phyloP scores from a whole-genome alignment of 192 early-diverging fungal species.

The Podila clonocystis region DNA sequence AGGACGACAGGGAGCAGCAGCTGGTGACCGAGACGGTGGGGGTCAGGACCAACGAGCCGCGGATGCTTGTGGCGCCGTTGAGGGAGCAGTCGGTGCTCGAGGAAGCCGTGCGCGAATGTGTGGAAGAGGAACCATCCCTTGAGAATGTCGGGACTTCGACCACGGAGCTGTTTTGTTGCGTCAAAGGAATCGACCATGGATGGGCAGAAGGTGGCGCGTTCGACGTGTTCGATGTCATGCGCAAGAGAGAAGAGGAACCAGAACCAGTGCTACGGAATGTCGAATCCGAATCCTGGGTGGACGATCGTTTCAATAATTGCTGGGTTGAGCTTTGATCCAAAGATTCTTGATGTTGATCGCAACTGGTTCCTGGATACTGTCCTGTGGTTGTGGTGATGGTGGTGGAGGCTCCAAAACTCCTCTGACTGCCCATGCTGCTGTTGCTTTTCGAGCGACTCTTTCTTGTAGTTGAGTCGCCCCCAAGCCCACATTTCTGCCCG shows the following conservation, averaged over 20 bases:
- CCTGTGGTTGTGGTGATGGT: neutral
- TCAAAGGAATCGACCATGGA: too few species aligned
- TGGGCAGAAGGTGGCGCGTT: too few species aligned
- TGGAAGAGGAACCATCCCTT: too few species aligned
- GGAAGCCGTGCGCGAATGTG: neutral
- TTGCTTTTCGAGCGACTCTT: conserved; percentile 4
- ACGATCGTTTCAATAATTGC: too few species aligned
- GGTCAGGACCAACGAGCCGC: conserved; percentile 5
- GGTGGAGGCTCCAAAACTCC: neutral
- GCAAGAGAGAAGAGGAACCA: too few species aligned
- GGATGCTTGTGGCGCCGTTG: neutral
- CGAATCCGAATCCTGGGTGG: too few species aligned
- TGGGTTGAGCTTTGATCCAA: too few species aligned
- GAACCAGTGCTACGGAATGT: too few species aligned
- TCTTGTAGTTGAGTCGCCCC: neutral
- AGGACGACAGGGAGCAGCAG: neutral
- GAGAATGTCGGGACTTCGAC: too few species aligned
- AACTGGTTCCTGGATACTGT: neutral
- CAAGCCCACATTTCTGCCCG: neutral
- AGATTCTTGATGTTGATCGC: neutral
- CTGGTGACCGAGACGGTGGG: conserved; percentile 14
- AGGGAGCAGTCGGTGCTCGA: neutral
- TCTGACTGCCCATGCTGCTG: neutral
- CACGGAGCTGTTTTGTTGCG: too few species aligned
- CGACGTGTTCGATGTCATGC: too few species aligned